These are phyloP conservation scores for Metschnikowia shivogae DNA, from an alignment of 805 yeast species.

Conservation along the genomic window DNA sequence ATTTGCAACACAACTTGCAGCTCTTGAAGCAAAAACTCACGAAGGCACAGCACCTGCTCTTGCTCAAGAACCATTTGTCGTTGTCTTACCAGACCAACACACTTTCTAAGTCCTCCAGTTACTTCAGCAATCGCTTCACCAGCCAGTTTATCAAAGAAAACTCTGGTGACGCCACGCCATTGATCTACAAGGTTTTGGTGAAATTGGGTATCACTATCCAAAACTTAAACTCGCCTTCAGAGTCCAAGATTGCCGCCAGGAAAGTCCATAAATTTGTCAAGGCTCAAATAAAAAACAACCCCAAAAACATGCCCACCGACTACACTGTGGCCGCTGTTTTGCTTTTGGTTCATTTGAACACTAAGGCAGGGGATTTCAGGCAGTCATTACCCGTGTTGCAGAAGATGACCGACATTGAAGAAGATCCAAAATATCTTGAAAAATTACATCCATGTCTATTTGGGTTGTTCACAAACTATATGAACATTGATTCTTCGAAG, in stretches of 20 bases:
- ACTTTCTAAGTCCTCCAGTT: slow-evolving; percentile 22
- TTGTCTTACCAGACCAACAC: slow-evolving; percentile 41
- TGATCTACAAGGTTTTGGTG: slow-evolving; percentile 27
- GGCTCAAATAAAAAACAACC: slow-evolving; percentile 15
- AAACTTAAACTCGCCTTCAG: slow-evolving; percentile 21
- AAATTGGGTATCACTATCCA: slow-evolving; percentile 25
- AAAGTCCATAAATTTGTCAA: slow-evolving; percentile 18
- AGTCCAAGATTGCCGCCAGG: slow-evolving; percentile 16
- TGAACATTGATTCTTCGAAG: neutral
- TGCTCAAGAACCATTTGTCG: slow-evolving; percentile 43
- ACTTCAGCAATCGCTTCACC: slow-evolving; percentile 21
- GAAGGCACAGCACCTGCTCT: slow-evolving; percentile 34
- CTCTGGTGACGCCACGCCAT: slow-evolving; percentile 30
- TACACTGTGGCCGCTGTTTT: slow-evolving; percentile 25
- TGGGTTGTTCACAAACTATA: too few relatives aligned
- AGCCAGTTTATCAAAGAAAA: slow-evolving; percentile 19
- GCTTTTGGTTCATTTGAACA: slow-evolving; percentile 26
- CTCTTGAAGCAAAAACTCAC: slow-evolving; percentile 24
- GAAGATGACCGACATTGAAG: slow-evolving; percentile 9
- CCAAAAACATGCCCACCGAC: slow-evolving; percentile 2
- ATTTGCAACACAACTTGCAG: slow-evolving; percentile 23
- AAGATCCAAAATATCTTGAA: neutral
- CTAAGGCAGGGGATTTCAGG: slow-evolving; percentile 20
- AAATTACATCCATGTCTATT: too few relatives aligned
- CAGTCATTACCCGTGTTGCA: slow-evolving; percentile 21